These are phyloP conservation scores for Ambrosiella xylebori DNA, from an alignment of 2,329 filamentous ascomycete species.

Conservation along the genomic window DNA sequence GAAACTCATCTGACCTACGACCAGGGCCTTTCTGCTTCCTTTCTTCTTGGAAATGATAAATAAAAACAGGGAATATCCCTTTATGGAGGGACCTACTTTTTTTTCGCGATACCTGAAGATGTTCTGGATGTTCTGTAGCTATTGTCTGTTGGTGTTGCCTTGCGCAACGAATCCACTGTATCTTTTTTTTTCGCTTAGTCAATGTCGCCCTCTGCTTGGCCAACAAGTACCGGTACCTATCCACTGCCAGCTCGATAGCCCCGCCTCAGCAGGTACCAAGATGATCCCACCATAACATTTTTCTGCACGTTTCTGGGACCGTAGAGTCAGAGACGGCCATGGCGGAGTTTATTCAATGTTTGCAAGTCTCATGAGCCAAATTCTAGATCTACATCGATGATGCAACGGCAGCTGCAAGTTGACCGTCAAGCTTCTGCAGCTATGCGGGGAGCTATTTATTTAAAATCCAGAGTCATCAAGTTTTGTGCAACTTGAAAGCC, in stretches of 20 bases:
- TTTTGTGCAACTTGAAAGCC: too few relatives aligned
- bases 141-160: neutral
- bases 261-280: constrained; percentile 4
- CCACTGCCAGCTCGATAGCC: neutral
- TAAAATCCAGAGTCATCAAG: neutral
- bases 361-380: neutral
- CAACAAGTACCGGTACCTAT: neutral
- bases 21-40: neutral
- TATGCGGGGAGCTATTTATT: neutral
- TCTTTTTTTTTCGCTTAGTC: constrained; percentile 6
- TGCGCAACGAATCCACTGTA: constrained; percentile 5
- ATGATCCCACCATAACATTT: neutral
- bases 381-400: neutral
- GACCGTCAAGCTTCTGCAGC: neutral
- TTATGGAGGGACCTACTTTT: too few relatives aligned
- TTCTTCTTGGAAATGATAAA: neutral
- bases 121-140: neutral
- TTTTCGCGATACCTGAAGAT: too few relatives aligned
- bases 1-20: too few relatives aligned
- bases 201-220: neutral
- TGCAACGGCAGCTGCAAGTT: neutral
- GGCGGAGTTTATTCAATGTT: neutral
- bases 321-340: neutral
- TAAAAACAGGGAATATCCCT: too few relatives aligned
- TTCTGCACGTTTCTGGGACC: neutral